Conservation (phyloP, 805 yeast species). For the Candida insectalens region DNA sequence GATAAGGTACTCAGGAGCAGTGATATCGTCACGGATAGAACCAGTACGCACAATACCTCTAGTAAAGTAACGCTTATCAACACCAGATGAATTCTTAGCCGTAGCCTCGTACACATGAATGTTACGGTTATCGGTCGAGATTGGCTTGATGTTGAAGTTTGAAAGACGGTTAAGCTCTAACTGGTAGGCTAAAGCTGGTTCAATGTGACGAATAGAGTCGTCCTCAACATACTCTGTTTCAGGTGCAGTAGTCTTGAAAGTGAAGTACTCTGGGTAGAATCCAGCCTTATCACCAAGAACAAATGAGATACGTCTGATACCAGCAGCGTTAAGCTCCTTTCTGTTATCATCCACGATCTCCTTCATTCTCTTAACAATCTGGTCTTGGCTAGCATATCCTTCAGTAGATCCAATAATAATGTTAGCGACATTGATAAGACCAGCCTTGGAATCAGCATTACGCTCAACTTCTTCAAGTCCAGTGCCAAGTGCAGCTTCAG, state of each 20-base stretch:
- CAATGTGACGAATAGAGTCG: conserved; percentile 91
- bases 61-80: conserved; percentile 92
- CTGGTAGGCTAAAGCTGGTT: conserved; percentile 97
- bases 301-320: conserved; percentile 88
- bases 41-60: conserved; percentile 98
- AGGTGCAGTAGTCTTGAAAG: conserved; percentile 46
- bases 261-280: conserved; percentile 87
- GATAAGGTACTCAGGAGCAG: conserved; percentile 87
- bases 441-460: not conserved
- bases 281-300: conserved; percentile 80
- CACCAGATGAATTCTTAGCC: conserved; percentile 79
- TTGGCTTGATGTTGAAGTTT: conserved; percentile 90
- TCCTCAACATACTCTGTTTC: conserved; percentile 83
- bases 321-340: conserved; percentile 59
- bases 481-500: conserved; percentile 69
- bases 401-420: conserved; percentile 67
- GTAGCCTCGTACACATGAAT: conserved; percentile 95
- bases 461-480: conserved; percentile 49
- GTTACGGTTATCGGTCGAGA: conserved; percentile 93
- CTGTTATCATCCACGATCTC: conserved; percentile 59
- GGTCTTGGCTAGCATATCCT: conserved; percentile 65
- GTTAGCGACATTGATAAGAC: conserved; percentile 64
- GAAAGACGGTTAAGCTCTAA: conserved; percentile 89
- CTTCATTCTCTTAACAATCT: conserved; percentile 50
- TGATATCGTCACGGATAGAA: conserved; percentile 83